Base-by-base conservation (phyloP, 306 rosid species). In the Astragalus membranaceus region DNA sequence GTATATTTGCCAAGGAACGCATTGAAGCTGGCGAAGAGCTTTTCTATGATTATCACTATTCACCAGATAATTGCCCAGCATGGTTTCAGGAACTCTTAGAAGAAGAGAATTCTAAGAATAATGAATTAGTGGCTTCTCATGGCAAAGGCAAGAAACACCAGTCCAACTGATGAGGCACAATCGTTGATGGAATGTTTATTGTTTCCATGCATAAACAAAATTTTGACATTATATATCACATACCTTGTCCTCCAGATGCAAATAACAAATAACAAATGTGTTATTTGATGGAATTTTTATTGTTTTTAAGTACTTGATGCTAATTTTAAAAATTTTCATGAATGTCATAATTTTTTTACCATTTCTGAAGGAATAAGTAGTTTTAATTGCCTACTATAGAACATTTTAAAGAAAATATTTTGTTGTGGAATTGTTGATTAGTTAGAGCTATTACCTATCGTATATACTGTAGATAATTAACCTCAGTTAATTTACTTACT, bases 1-100 rank as follows among this genome's bases (percentile, higher is more conserved):
- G 94, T 60, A 93, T 90, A 60, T 93, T 79, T 76, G 91, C 98
- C 59, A 87, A 85, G 82, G 85, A 85, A 78, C 83, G 41, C 64
- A 93, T 90, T 26, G 84, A 88, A 67, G 89, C 91, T 35, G 82
- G 96, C 36, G 90, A 85, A 71, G 97, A 93, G 86, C 81, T 93
- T 75, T 88, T 90, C 78, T 88, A 85, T 39, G 89, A 93, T 75
- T 93, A 92, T 65, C 58, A 78, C 44, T 88, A 88, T 43, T 80
- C 75, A 30, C 80, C 83, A 6, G 78, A 81, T 8, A 65, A 66
- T 42, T 75, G 81, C 11, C 89, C 89, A 9, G 58, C 68, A 16
- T 93, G 97, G 98, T 85, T 83, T 67, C 82, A 58, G 67, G 81
- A 77, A 68, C 86, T 85, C 4, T 1, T 1, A 14, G 1, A 0